Percentiles rank a stretch among this genome's conserved stretches.
These are phyloP conservation scores for Erodium texanum DNA, from an alignment of 441 rosid genomes.

Conservation along the genomic window DNA sequence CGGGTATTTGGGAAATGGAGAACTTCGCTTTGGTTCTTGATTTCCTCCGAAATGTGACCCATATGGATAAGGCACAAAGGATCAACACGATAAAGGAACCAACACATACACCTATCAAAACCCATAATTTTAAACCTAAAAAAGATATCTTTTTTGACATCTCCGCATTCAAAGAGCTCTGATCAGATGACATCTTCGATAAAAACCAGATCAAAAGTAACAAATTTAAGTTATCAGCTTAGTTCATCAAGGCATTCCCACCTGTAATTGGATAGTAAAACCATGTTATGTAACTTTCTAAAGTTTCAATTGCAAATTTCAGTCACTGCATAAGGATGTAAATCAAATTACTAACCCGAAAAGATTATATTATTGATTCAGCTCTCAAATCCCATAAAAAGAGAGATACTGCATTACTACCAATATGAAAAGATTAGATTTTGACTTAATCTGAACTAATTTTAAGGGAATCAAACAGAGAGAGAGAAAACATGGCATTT, in stretches of 20 bases:
- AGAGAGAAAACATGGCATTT: background rate
- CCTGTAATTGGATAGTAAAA: conserved; percentile 27
- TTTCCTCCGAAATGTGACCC: conserved; percentile 56
- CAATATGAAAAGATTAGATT: conserved; percentile 18
- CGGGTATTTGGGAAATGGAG: conserved; percentile 61
- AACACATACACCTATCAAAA: conserved; percentile 53
- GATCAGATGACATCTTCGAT: conserved; percentile 48
- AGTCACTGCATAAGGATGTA: no score
- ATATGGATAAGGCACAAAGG: conserved; percentile 50
- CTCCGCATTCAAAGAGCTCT: conserved; percentile 37
- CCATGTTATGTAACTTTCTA: conserved; percentile 12
- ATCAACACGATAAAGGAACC: conserved; percentile 51
- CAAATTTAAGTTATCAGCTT: conserved; percentile 4
- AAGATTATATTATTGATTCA: conserved; percentile 11
- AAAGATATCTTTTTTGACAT: conserved; percentile 55
- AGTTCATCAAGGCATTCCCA: conserved; percentile 27
- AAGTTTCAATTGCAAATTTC: conserved; percentile 5
- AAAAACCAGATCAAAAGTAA: conserved; percentile 13
- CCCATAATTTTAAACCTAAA: conserved; percentile 70
- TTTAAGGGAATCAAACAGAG: conserved; percentile 13
- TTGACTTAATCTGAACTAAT: conserved; percentile 21
- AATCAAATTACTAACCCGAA: no score
- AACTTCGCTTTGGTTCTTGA: conserved; percentile 44
- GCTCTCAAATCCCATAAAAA: conserved; percentile 16
- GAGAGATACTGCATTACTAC: no score